Conservation (phyloP, 257 asterid genomes). For the Plantago major region DNA sequence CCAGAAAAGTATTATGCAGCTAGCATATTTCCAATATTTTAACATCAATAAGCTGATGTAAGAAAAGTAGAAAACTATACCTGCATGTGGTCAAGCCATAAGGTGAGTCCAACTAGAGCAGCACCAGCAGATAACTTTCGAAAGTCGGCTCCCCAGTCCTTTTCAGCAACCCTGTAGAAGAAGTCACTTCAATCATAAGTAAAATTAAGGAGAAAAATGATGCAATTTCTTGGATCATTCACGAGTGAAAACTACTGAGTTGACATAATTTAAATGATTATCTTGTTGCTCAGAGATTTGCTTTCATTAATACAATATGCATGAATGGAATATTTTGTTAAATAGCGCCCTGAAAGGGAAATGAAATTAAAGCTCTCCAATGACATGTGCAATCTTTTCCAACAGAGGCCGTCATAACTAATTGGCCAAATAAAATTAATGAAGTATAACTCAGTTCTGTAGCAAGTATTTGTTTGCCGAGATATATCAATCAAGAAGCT, state of each 20-base stretch:
- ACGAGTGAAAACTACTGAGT: too few relatives aligned
- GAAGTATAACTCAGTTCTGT: too few relatives aligned
- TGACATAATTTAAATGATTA: too few relatives aligned
- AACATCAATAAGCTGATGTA: constrained; percentile 11
- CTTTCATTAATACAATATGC: too few relatives aligned
- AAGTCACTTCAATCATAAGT: constrained; percentile 20
- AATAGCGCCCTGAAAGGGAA: too few relatives aligned
- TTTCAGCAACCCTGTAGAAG: constrained; percentile 81
- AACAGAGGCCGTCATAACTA: too few relatives aligned
- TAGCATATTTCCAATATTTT: constrained; percentile 3
- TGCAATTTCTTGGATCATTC: too few relatives aligned
- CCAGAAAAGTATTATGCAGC: not conserved
- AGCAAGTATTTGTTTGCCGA: not conserved
- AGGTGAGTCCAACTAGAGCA: constrained; percentile 86
- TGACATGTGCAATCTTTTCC: too few relatives aligned
- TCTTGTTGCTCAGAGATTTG: too few relatives aligned
- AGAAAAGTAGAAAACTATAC: constrained; percentile 31
- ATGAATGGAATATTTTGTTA: too few relatives aligned
- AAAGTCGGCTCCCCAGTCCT: constrained; percentile 98
- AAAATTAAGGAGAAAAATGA: constrained; percentile 1
- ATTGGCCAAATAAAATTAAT: too few relatives aligned
- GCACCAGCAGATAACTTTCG: constrained; percentile 94
- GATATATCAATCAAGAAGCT: not conserved
- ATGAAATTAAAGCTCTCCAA: too few relatives aligned
- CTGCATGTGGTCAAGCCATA: constrained; percentile 99